Evolutionary conservation across 2,329 filamentous ascomycete genomes (phyloP).

Genomic region (Ceratocystis huliohia): DNA sequence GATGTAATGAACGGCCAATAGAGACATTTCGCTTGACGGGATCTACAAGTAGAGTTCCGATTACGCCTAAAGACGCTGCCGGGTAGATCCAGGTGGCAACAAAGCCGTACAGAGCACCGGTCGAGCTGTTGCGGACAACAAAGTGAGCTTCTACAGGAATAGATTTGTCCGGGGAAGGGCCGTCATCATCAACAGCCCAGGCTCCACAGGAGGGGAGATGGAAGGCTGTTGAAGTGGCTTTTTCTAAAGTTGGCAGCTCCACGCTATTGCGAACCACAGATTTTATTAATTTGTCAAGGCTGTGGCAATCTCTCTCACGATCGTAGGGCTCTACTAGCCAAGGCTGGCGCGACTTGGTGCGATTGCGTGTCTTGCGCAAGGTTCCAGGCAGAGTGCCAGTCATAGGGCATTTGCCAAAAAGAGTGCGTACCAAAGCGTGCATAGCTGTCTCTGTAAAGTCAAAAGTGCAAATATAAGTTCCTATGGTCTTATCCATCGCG

Average conservation of each 20-base stretch:
- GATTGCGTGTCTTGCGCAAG: conserved; percentile 73
- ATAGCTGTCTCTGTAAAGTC: conserved; percentile 92
- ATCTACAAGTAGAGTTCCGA: conserved; percentile 83
- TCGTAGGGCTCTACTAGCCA: conserved; percentile 91
- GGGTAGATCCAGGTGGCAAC: conserved; percentile 64
- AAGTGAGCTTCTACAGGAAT: conserved; percentile 69
- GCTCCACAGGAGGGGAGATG: conserved; percentile 38
- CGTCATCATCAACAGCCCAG: conserved; percentile 30
- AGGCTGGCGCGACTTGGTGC: conserved; percentile 78
- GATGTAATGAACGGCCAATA: conserved; percentile 80
- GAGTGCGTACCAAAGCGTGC: conserved; percentile 65
- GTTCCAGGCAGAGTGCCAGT: conserved; percentile 55
- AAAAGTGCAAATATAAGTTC: conserved; percentile 89
- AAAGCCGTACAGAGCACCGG: conserved; percentile 80
- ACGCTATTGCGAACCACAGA: conserved; percentile 54
- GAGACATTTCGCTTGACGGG: conserved; percentile 74
- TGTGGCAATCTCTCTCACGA: conserved; percentile 59
- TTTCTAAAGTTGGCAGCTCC: conserved; percentile 55
- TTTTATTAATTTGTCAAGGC: conserved; percentile 62
- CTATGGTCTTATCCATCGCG: conserved; percentile 78
- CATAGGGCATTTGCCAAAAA: conserved; percentile 62
- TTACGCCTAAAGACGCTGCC: conserved; percentile 56
- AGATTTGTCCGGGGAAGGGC: neutral
- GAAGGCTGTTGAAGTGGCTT: conserved; percentile 62
- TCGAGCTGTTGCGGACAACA: conserved; percentile 88